Evolutionary conservation across 2,329 filamentous ascomycete species (phyloP).

Genomic region (Biscogniauxia mediterranea): DNA sequence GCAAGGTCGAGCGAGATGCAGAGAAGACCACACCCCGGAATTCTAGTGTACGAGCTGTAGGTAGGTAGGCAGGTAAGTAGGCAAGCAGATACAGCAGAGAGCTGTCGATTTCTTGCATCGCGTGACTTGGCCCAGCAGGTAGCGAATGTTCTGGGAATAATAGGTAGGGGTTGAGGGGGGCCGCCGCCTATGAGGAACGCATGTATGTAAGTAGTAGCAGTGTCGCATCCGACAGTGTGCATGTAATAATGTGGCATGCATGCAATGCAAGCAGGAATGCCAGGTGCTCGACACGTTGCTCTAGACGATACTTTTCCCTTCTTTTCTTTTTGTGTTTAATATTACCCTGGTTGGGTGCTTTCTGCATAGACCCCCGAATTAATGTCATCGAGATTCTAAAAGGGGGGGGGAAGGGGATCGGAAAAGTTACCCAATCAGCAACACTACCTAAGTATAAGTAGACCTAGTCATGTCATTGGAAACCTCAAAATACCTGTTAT

Average conservation of each 20-base stretch:
- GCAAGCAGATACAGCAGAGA: not conserved
- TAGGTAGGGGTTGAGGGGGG: too few relatives aligned
- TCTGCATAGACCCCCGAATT: not conserved
- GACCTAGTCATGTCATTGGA: not conserved
- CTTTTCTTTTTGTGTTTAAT: not conserved
- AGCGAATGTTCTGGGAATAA: not conserved
- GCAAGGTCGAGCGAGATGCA: not conserved
- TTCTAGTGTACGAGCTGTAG: not conserved
- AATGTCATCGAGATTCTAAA: not conserved
- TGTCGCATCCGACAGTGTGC: not conserved
- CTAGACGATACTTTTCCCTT: not conserved
- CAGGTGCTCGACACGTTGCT: not conserved
- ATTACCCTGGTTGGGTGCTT: not conserved
- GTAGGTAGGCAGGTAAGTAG: too few relatives aligned
- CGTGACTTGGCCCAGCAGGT: not conserved
- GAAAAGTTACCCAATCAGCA: not conserved
- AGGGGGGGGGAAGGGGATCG: not conserved
- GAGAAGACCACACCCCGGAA: not conserved
- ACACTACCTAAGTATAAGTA: not conserved
- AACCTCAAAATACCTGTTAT: not conserved
- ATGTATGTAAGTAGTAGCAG: not conserved
- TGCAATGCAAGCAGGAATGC: not conserved
- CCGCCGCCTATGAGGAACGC: not conserved
- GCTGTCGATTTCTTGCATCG: not conserved
- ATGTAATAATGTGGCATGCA: not conserved